Evolutionary conservation across 1,139 yeast species (phyloP).

Genomic region (Yamadazyma sp.): DNA sequence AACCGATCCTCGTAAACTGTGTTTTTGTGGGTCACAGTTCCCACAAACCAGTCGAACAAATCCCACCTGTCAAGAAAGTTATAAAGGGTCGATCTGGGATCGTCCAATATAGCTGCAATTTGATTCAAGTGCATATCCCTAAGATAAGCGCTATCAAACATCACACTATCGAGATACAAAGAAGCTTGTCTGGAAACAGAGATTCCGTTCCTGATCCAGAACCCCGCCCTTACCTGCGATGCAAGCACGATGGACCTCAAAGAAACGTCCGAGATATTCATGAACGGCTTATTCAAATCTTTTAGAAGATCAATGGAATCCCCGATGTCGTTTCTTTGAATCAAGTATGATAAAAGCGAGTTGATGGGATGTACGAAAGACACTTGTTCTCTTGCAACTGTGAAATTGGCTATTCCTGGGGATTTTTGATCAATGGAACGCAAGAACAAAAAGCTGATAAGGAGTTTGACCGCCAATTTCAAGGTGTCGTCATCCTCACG

Average conservation of each 20-base stretch:
- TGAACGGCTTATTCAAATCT: conserved; percentile 26
- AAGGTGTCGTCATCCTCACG: conserved; percentile 19
- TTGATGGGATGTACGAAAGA: conserved; percentile 64
- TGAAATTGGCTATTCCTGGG: conserved; percentile 39
- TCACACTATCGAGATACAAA: conserved; percentile 32
- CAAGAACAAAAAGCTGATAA: conserved; percentile 21
- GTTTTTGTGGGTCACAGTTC: conserved; percentile 28
- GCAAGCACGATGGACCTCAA: conserved; percentile 64
- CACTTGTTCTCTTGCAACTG: conserved; percentile 48
- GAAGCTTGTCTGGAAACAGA: conserved; percentile 50
- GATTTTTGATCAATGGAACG: conserved; percentile 27
- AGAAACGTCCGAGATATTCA: conserved; percentile 53
- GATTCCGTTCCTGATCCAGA: conserved; percentile 88
- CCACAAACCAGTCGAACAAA: conserved; percentile 52
- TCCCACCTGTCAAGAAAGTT: conserved; percentile 66
- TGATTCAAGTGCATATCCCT: conserved; percentile 62
- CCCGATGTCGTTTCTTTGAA: conserved; percentile 32
- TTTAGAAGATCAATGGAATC: conserved; percentile 18
- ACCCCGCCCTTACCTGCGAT: conserved; percentile 74
- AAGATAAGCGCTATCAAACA: conserved; percentile 35
- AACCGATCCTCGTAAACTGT: conserved; percentile 64
- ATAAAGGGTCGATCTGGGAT: conserved; percentile 39
- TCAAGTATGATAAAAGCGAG: conserved; percentile 47
- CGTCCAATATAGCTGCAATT: conserved; percentile 46
- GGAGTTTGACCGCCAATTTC: conserved; percentile 19